Evolutionary conservation across 164 flowering plant genomes (phyloP), one percentile per base, ranked within the genome.

Genomic region (Chloranthus sessilifolius): DNA sequence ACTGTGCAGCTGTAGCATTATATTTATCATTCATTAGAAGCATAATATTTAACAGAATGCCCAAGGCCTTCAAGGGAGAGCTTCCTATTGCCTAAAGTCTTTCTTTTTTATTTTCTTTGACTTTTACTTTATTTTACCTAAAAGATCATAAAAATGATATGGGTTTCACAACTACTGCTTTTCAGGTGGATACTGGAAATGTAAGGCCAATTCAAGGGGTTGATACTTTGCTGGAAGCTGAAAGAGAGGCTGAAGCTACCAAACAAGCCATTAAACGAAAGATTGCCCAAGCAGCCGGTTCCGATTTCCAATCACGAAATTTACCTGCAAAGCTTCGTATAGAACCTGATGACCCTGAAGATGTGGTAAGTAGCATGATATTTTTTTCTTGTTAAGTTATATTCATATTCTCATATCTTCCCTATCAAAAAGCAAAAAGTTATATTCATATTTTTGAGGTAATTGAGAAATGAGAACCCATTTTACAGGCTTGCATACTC

Each of bases 181-280:
- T 58, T 12, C 67, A 92, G 99, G 97, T 92, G 54, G 99, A 92
- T 71, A 92, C 85, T 58, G 86, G 45, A 55, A 92, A 89, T 69
- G 74, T 92, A 38, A 78, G 95, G 68, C 70, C 79, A 33, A 60
- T 82, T 51, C 57, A 79, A 67, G 83, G 67, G 59, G 77, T 71
- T 5, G 63, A 92, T 79, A 66, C 90, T 43, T 64, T 92, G 63
- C 37, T 81, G 53, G 89, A 89, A 78, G 99, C 99, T 52, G 99
- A 92, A 53, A 81, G 63, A 68, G 73, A 76, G 60, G 99, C 99
- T 54, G 95, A 86, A 74, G 99, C 95, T 45, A 92, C 99, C 52
- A 92, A 82, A 65, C 81, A 71, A 60, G 99, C 95, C 52, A 71
- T 92, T 52, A 92, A 92, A 60, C 61, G 88, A 42, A 92, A 92